A percentile compares a stretch with the other conserved stretches of the same genome.
Evolutionary conservation across 495 filamentous ascomycete species (phyloP).

Genomic region (Aspergillus baeticus): DNA sequence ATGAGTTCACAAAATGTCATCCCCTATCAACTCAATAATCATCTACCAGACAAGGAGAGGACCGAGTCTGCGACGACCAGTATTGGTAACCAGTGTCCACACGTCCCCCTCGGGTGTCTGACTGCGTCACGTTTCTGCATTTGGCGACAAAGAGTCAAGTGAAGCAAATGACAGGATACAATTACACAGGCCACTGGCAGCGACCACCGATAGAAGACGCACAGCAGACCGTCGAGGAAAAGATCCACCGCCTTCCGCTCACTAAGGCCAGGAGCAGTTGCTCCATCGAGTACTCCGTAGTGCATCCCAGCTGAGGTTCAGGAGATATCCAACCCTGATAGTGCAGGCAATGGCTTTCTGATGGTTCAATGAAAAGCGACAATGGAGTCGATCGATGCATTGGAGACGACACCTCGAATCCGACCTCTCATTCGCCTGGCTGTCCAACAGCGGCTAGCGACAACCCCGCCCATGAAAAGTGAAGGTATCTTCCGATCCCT

Average conservation of each 20-base stretch:
- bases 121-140: constrained; percentile 1
- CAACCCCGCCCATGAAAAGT: not conserved
- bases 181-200: not conserved
- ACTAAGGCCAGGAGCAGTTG: not conserved
- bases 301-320: not conserved
- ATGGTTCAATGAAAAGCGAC: constrained; percentile 3
- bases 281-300: too few species aligned
- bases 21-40: not conserved
- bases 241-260: not conserved
- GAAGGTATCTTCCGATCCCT: not conserved
- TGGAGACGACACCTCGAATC: constrained; percentile 5
- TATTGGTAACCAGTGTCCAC: not conserved
- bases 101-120: not conserved
- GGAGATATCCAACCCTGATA: not conserved
- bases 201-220: not conserved
- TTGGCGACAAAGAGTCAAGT: not conserved
- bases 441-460: constrained; percentile 2
- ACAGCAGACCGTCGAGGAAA: not conserved
- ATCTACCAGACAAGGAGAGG: not conserved
- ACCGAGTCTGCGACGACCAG: not conserved
- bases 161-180: not conserved
- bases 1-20: constrained; percentile 4
- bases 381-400: constrained; percentile 4
- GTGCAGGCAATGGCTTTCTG: constrained; percentile 4
- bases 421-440: constrained; percentile 7